Evolutionary conservation across 1,139 yeast genomes (phyloP).

Genomic region (Pneumocystis sp.): DNA sequence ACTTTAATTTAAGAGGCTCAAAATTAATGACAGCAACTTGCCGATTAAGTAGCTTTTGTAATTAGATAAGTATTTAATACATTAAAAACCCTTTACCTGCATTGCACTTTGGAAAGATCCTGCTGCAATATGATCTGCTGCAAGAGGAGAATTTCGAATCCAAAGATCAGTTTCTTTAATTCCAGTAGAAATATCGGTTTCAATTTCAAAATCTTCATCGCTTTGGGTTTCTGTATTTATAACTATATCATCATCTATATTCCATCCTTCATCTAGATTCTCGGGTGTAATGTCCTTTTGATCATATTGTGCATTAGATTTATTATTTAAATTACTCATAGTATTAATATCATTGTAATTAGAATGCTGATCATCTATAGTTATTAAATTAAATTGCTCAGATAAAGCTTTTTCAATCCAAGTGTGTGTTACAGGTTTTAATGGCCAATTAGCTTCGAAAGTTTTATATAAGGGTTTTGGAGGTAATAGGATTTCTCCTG

Average conservation of each 20-base stretch:
- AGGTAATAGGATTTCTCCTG: slow-evolving; percentile 28
- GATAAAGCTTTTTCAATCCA: slow-evolving; percentile 73
- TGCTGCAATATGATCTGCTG: slow-evolving; percentile 89
- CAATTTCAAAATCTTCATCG: slow-evolving; percentile 38
- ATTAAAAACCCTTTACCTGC: slow-evolving; percentile 7
- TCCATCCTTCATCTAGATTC: slow-evolving; percentile 24
- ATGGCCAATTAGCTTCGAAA: slow-evolving; percentile 59
- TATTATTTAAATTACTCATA: slow-evolving; percentile 14
- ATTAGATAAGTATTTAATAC: slow-evolving; percentile 24
- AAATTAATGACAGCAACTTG: slow-evolving; percentile 78
- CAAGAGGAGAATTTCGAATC: slow-evolving; percentile 78
- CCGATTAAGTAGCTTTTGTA: slow-evolving; percentile 45
- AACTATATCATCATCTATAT: slow-evolving; percentile 21
- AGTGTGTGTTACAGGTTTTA: slow-evolving; percentile 54
- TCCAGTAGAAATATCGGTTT: slow-evolving; percentile 36
- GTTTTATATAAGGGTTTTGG: slow-evolving; percentile 33
- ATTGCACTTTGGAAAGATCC: slow-evolving; percentile 97
- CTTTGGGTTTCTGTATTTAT: slow-evolving; percentile 22
- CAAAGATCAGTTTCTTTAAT: slow-evolving; percentile 60
- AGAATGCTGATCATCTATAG: slow-evolving; percentile 31
- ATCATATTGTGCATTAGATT: slow-evolving; percentile 14
- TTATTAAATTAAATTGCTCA: slow-evolving; percentile 59
- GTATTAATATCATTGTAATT: slow-evolving; percentile 9
- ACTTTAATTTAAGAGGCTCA: slow-evolving; percentile 72
- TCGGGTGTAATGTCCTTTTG: slow-evolving; percentile 21